Conservation (phyloP, 257 asterid genomes). For the Solanum neorickii region DNA sequence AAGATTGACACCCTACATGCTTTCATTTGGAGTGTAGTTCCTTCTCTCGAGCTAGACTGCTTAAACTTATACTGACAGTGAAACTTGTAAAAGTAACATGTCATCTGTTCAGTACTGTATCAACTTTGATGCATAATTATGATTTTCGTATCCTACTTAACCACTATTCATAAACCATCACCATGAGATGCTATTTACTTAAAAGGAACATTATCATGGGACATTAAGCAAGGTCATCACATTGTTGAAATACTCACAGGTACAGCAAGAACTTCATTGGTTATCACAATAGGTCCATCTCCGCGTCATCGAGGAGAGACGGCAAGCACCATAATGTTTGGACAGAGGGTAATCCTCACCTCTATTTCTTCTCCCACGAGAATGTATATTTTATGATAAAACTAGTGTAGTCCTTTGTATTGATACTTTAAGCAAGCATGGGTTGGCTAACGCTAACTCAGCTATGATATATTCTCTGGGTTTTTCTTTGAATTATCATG, state of each 20-base stretch:
- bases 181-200: neutral
- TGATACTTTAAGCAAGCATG: neutral
- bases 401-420: neutral
- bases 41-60: neutral
- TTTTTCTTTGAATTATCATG: neutral
- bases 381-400: neutral
- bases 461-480: neutral
- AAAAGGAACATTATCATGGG: neutral
- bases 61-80: neutral
- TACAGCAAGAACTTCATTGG: constrained; percentile 80
- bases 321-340: constrained; percentile 77
- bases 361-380: neutral
- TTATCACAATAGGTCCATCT: constrained; percentile 79
- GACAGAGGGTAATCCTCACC: constrained; percentile 56
- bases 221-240: neutral
- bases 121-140: neutral
- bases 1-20: neutral
- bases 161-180: neutral
- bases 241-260: constrained; percentile 33
- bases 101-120: neutral
- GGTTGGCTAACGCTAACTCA: neutral
- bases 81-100: neutral
- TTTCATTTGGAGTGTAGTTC: neutral
- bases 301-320: constrained; percentile 90
- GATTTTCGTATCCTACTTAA: neutral